Evolutionary conservation across 2,329 filamentous ascomycete species (phyloP), one percentile per base, ranked within the genome.

Genomic region (Claviceps spartinae): DNA sequence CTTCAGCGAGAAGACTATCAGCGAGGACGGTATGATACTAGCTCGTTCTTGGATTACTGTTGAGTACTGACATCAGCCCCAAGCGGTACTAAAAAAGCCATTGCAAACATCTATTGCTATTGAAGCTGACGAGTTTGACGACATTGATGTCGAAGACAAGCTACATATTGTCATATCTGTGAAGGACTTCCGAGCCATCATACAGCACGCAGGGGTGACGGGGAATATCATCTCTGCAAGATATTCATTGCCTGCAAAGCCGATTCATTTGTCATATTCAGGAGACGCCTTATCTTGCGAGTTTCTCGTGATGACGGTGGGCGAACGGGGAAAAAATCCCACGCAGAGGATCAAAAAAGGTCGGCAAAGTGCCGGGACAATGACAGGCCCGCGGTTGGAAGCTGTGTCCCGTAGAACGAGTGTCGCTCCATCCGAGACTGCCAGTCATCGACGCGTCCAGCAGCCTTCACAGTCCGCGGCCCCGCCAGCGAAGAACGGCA

Each of bases 271-370:
- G 54, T 79, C 74, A 45, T 91, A 91, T 61, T 74, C 77, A 24
- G 76, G 78, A 43, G 81, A 84, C 53, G 85, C 82, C 37, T 73
- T 90, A 36, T 69, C 78, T 40, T 87, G 82, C 65, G 83, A 90
- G 57, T 90, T 89, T 59, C 84, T 88, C 44, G 75, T 91, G 54
- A 90, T 89, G 85, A 91, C 86, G 1, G 81, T 85, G 8, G 86
- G 86, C 14, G 85, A 88, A 57, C 72, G 74, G 53, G 72, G 73
- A 49, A 73, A 68, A 30, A 74, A 72, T 46, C 65, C 71, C 5
- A 65, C 63, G 11, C 73, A 74, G 54, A 76, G 72, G 61, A 70
- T 69, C 45, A 77, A 72, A 56, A 77, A 71, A 54, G 63, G 66
- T 0, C 65, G 67, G 46, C 77, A 73, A 57, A 63, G 65, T 34